Evolutionary conservation across 306 rosid genomes (phyloP), one percentile per base, ranked within the genome.

Genomic region (Inga oerstediana): DNA sequence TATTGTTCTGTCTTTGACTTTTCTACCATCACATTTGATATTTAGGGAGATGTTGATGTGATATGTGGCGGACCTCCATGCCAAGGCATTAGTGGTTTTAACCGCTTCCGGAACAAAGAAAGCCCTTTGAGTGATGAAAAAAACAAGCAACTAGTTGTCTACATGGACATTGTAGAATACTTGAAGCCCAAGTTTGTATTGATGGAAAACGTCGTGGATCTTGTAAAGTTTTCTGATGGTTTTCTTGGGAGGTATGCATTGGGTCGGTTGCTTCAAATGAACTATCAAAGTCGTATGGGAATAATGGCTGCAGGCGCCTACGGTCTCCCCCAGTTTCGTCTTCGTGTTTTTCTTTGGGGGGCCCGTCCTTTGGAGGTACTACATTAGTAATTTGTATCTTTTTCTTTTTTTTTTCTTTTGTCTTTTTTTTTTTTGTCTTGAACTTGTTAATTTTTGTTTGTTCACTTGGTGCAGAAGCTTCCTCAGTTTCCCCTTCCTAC

Each of bases 31-130:
- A 61, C 27, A 43, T 11, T 66, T 81, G 62, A 41, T 12, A 77
- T 48, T 68, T 41, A 94, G 96, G 97, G 97, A 32, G 92, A 86
- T 52, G 98, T 82, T 76, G 93, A 93, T 78, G 91, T 95, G 22
- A 87, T 92, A 24, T 95, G 98, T 45, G 98, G 98, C 2, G 98
- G 98, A 44, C 98, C 98, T 22, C 98, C 98, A 46, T 95, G 98
- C 74, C 98, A 95, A 85, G 98, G 98, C 67, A 88, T 95, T 64
- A 95, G 98, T 34, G 98, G 98, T 64, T 95, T 89, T 80, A 95
- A 95, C 54, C 95, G 98, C 45, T 91, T 56, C 49, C 80, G 98
- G 74, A 95, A 95, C 73, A 54, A 74, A 0, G 89, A 83, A 13
- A 88, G 80, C 37, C 98, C 98, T 13, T 84, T 95, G 51, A 91